These are phyloP conservation scores for Ceratocystis harringtonii DNA, from an alignment of 2,329 filamentous ascomycete species.

Conservation along the genomic window DNA sequence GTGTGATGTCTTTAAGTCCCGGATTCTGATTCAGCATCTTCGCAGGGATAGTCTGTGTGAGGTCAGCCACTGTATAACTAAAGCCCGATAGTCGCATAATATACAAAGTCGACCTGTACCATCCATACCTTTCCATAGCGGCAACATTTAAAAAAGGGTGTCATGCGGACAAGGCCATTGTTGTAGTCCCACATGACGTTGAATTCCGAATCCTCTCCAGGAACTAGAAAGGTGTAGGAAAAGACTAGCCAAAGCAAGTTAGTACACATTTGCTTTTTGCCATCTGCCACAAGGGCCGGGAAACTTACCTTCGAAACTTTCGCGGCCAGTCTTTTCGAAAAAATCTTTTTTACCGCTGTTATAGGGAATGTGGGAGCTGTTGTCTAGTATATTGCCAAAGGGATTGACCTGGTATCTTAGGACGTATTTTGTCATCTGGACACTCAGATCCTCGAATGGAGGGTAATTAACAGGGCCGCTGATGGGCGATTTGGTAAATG, in stretches of 20 bases:
- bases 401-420: conserved; percentile 51
- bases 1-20: conserved; percentile 74
- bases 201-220: conserved; percentile 50
- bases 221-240: conserved; percentile 65
- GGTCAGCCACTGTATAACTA: not conserved
- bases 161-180: conserved; percentile 82
- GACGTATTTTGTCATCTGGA: conserved; percentile 42
- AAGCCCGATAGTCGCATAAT: not conserved
- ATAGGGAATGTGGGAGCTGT: conserved; percentile 71
- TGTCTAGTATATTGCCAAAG: conserved; percentile 44
- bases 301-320: conserved; percentile 67
- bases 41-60: conserved; percentile 61
- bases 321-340: conserved; percentile 67
- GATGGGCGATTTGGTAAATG: conserved; percentile 13
- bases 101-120: not conserved
- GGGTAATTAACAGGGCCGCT: conserved; percentile 55
- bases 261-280: not conserved
- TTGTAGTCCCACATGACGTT: conserved; percentile 96
- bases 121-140: conserved; percentile 65
- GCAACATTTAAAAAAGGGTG: conserved; percentile 83
- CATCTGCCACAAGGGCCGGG: too few relatives aligned
- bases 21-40: conserved; percentile 67
- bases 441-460: conserved; percentile 54
- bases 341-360: conserved; percentile 90
- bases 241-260: conserved; percentile 42